Percentiles rank a stretch among this genome's conserved stretches.
phyloP scores from a whole-genome alignment of 2,329 filamentous ascomycete genomes.

The Alternaria sp. region DNA sequence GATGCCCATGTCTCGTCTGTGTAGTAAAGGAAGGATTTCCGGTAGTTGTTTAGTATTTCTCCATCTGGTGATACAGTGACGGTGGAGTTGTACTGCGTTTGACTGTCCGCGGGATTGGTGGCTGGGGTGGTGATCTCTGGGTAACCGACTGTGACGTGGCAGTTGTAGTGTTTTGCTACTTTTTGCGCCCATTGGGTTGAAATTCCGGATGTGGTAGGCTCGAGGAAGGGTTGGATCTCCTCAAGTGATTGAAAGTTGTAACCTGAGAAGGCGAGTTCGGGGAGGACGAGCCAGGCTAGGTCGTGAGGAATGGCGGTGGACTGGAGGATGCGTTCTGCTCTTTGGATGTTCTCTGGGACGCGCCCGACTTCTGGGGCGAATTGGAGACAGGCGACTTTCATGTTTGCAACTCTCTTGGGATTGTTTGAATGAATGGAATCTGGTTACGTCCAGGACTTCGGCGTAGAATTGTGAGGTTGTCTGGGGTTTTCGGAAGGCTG shows the following conservation, averaged over 20 bases:
- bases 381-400: slow-evolving; percentile 74
- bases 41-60: slow-evolving; percentile 64
- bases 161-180: slow-evolving; percentile 70
- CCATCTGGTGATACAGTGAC: slow-evolving; percentile 64
- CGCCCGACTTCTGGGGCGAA: slow-evolving; percentile 75
- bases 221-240: slow-evolving; percentile 72
- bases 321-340: slow-evolving; percentile 69
- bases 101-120: slow-evolving; percentile 13
- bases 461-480: not conserved
- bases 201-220: slow-evolving; percentile 69
- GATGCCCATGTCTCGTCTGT: slow-evolving; percentile 70
- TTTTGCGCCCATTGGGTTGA: slow-evolving; percentile 74
- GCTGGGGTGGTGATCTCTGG: slow-evolving; percentile 61
- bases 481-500: not conserved
- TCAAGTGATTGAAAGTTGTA: slow-evolving; percentile 78
- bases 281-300: slow-evolving; percentile 75
- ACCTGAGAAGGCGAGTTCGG: slow-evolving; percentile 79
- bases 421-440: not conserved
- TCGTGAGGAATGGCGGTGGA: slow-evolving; percentile 50
- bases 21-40: slow-evolving; percentile 70
- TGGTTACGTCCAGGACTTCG: not conserved
- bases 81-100: slow-evolving; percentile 63
- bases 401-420: slow-evolving; percentile 35
- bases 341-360: slow-evolving; percentile 72
- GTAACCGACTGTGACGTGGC: slow-evolving; percentile 74